phyloP scores from a whole-genome alignment of 2,329 filamentous ascomycete species.

The Clarireedia hainanense region DNA sequence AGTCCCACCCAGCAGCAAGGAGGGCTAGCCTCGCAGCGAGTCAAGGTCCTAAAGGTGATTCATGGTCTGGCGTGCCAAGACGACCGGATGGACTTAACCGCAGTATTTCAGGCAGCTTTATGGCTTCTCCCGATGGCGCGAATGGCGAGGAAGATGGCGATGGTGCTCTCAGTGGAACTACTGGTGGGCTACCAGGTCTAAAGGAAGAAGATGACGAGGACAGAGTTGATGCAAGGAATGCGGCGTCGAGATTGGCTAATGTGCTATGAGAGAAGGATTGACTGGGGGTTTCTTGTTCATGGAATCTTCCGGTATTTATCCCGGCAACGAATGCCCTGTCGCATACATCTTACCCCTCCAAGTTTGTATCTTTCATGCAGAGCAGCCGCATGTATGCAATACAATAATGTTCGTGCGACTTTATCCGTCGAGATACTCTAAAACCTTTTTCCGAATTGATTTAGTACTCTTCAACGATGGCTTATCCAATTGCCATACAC shows the following conservation, averaged over 20 bases:
- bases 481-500: neutral
- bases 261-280: constrained; percentile 3
- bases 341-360: constrained; percentile 6
- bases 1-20: constrained; percentile 68
- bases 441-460: neutral
- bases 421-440: constrained; percentile 4
- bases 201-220: constrained; percentile 86
- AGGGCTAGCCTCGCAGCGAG: constrained; percentile 74
- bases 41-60: constrained; percentile 95
- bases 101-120: constrained; percentile 67
- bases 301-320: constrained; percentile 3
- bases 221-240: constrained; percentile 89
- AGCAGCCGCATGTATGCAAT: constrained; percentile 8
- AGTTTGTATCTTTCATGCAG: constrained; percentile 10
- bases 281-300: neutral
- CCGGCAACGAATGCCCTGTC: constrained; percentile 4
- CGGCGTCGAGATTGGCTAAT: constrained; percentile 67
- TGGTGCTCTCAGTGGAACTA: constrained; percentile 26
- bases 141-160: constrained; percentile 43
- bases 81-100: constrained; percentile 65
- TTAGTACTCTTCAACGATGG: neutral
- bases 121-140: constrained; percentile 55
- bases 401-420: constrained; percentile 9
- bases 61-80: constrained; percentile 91
- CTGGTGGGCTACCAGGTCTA: constrained; percentile 46